Base-by-base conservation (phyloP, 1,139 yeast species). In the Meyerozyma guilliermondii region DNA sequence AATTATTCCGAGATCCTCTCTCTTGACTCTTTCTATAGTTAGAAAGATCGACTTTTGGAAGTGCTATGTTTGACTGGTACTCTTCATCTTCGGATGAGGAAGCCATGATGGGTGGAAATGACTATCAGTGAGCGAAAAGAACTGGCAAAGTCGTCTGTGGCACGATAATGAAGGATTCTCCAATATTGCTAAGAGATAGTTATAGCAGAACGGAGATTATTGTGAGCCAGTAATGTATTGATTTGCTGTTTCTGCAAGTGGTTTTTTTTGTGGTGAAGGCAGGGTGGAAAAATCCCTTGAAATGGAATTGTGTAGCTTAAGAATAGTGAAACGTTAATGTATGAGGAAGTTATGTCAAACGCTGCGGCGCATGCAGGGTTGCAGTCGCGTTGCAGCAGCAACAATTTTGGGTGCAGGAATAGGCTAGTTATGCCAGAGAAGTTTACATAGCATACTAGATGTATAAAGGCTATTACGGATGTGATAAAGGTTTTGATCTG, bases 21-120 rank as follows among this genome's bases (percentile, higher is more conserved):
- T 54, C 53, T 23, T 62, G 58, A 39, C 61, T 58, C 43, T 53
- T 55, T 40, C 60, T 53, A 35, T 49, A 46, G 28, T 56, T 50
- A 31, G 51, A 52, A 28, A 64, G 46, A 42, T 61, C 55, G 26
- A 66, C 53, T 20, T 56, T 53, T 8, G 71, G 71, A 39, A 66
- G 51, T 35, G 58, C 60, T 41, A 66, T 51, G 44, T 60, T 52
- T 35, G 66, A 52, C 40, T 49, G 48, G 43, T 50, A 54, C n/a
- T 47, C 50, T 27, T 63, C 68, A 26, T 58, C 63, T 17, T 59
- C 62, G 3, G 67, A 62, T n/a, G 53, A 54, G 22, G 50, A 54
- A 39, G 53, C 28, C 26, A 11, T 28, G 20, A 11, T 16, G 23
- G 7, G n/a, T 18, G 18, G 22, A 22, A 16, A 39, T 35, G 28